Base-by-base conservation (phyloP, 331 rosid species). In the Acacia concinna region DNA sequence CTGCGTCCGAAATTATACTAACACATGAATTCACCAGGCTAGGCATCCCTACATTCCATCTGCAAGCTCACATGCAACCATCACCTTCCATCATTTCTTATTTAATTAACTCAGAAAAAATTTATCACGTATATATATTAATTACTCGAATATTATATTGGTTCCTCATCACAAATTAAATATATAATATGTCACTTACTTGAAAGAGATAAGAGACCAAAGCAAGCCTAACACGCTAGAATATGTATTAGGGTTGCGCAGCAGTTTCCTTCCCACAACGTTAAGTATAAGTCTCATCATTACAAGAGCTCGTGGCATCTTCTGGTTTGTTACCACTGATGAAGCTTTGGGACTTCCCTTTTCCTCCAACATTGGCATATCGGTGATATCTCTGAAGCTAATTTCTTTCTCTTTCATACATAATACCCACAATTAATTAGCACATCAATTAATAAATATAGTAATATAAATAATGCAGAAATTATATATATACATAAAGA, bases 11-110 rank as follows among this genome's bases (percentile, higher is more conserved):
- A 52, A 91, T 77, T 65, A 90, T 88, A 73, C 88, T 82, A 77
- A 90, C 83, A 2, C 94, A 89, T 66, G 88, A 79, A 65, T 91
- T 88, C 14, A 91, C 80, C 83, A 91, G 56, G 85, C 85, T 88
- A 28, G 97, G 97, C 97, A 91, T 90, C 74, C 85, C 90, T 73
- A 91, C 62, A 63, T 88, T 76, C 97, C 94, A 91, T 80, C 97
- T 91, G 86, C 68, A 78, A 75, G 43, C 32, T 59, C 77, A 77
- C 60, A 71, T 41, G 17, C 28, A 43, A 8, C 21, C 8, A 68
- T 23, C 52, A 46, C 17, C 66, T 12, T 54, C 18, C 37, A 27
- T 4, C 0, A 34, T 0, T 32, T 65, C 10, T 66, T 49, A 49
- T 49, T 66, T 18, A 51, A 20, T 37, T 67, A n/a, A 10, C 1